phyloP scores from a whole-genome alignment of 2,329 filamentous ascomycete species.

The Beauveria bassiana region DNA sequence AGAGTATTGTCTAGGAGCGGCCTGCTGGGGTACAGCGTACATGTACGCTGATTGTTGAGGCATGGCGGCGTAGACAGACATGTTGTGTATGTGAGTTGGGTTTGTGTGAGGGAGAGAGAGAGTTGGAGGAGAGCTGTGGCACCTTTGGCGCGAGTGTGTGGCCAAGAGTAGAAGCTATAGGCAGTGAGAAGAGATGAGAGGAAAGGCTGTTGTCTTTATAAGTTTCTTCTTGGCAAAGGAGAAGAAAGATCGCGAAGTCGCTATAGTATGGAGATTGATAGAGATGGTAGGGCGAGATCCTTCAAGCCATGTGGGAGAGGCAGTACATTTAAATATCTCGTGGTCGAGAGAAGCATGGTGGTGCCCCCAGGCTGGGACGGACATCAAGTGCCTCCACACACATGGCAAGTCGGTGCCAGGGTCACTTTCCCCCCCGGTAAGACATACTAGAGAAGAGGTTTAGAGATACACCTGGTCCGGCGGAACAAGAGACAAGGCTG shows the following conservation, averaged over 20 bases:
- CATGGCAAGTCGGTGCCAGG: neutral
- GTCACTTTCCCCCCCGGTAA: neutral
- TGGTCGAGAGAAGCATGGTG: slow-evolving; percentile 3
- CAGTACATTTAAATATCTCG: slow-evolving; percentile 12
- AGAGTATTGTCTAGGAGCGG: slow-evolving; percentile 56
- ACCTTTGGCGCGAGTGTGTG: neutral
- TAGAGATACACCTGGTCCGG: slow-evolving; percentile 3
- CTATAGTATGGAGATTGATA: slow-evolving; percentile 6
- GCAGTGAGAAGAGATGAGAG: neutral
- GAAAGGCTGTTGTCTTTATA: neutral
- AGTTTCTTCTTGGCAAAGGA: slow-evolving; percentile 2
- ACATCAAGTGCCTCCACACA: slow-evolving; percentile 2
- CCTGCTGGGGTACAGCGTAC: slow-evolving; percentile 37
- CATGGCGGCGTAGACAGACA: slow-evolving; percentile 13
- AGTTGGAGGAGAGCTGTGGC: neutral
- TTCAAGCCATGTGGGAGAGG: slow-evolving; percentile 11
- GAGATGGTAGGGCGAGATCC: slow-evolving; percentile 12
- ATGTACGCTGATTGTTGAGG: slow-evolving; percentile 21
- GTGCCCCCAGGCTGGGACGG: slow-evolving; percentile 6
- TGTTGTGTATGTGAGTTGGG: neutral
- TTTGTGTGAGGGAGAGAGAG: neutral
- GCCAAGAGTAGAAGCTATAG: neutral
- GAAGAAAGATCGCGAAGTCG: slow-evolving; percentile 6
- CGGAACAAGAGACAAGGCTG: slow-evolving; percentile 6
- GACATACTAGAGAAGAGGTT: neutral